These are phyloP conservation scores for Lepiota brunneoincarnata DNA, from an alignment of 768 basidiomycete genomes.

Conservation along the genomic window DNA sequence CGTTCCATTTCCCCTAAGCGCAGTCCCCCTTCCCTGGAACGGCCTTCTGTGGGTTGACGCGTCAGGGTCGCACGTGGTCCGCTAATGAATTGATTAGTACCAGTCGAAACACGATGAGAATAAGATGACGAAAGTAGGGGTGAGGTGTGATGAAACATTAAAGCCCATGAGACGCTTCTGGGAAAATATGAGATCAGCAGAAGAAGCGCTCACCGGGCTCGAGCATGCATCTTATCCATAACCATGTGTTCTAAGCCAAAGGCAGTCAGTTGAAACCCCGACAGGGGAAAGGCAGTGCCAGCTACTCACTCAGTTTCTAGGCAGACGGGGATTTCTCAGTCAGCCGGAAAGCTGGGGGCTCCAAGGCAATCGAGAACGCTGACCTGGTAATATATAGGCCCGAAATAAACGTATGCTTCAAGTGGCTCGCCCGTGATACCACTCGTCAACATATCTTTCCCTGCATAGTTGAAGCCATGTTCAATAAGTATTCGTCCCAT, in stretches of 20 bases:
- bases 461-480: slow-evolving; percentile 93
- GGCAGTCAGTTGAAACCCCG: neutral
- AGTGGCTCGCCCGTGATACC: slow-evolving; percentile 97
- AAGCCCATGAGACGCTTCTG: neutral
- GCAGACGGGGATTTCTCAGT: slow-evolving; percentile 13
- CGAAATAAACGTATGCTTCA: slow-evolving; percentile 98
- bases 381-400: slow-evolving; percentile 97
- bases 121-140: slow-evolving; percentile 10
- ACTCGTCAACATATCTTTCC: slow-evolving; percentile 99
- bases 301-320: slow-evolving; percentile 87
- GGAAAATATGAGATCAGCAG: neutral
- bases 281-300: neutral
- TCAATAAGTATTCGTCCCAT: slow-evolving; percentile 97
- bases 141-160: neutral
- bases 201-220: slow-evolving; percentile 67
- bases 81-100: slow-evolving; percentile 36
- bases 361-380: slow-evolving; percentile 16
- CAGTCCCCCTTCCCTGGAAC: slow-evolving; percentile 95
- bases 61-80: slow-evolving; percentile 96
- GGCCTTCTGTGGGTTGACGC: slow-evolving; percentile 97
- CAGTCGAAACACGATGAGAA: neutral
- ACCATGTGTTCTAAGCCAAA: slow-evolving; percentile 86
- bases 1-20: slow-evolving; percentile 99
- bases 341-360: slow-evolving; percentile 5
- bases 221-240: slow-evolving; percentile 99